phyloP scores from a whole-genome alignment of 257 asterid species.

The Plantago major region DNA sequence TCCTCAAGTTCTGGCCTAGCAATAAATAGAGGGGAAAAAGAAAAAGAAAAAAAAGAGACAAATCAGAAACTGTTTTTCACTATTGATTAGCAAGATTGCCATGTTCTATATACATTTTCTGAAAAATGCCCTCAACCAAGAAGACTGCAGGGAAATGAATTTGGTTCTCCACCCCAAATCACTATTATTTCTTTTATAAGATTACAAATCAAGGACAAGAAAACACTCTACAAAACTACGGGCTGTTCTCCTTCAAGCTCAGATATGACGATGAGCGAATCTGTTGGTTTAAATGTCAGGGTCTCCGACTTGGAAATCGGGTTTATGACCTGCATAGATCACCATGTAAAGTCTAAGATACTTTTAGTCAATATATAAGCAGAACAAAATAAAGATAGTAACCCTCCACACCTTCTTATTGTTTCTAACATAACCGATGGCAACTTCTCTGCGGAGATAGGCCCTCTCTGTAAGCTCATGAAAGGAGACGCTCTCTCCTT shows the following conservation, averaged over 20 bases:
- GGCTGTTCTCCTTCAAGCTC: constrained; percentile 82
- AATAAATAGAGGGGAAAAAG: no score
- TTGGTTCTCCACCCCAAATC: background rate
- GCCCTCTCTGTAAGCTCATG: constrained; percentile 92
- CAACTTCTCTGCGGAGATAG: constrained; percentile 81
- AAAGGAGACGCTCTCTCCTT: constrained; percentile 74
- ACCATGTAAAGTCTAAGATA: constrained; percentile 2
- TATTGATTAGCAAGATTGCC: no score
- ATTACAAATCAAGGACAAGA: constrained; percentile 11
- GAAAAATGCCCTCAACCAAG: no score
- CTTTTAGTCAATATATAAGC: background rate
- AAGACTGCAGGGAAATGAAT: no score
- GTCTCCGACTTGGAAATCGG: constrained; percentile 77
- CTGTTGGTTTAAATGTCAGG: constrained; percentile 46
- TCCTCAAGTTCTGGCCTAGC: no score
- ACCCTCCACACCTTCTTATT: constrained; percentile 53
- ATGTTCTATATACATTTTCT: no score
- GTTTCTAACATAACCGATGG: constrained; percentile 79
- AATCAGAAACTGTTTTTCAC: no score
- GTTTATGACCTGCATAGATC: constrained; percentile 65
- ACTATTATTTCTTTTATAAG: background rate
- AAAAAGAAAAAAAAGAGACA: no score
- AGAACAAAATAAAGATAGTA: background rate
- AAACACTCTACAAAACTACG: constrained; percentile 20
- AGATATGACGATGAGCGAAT: constrained; percentile 74